Base-by-base conservation (phyloP, 2,329 filamentous ascomycete genomes). In the Colletotrichum liaoningense region DNA sequence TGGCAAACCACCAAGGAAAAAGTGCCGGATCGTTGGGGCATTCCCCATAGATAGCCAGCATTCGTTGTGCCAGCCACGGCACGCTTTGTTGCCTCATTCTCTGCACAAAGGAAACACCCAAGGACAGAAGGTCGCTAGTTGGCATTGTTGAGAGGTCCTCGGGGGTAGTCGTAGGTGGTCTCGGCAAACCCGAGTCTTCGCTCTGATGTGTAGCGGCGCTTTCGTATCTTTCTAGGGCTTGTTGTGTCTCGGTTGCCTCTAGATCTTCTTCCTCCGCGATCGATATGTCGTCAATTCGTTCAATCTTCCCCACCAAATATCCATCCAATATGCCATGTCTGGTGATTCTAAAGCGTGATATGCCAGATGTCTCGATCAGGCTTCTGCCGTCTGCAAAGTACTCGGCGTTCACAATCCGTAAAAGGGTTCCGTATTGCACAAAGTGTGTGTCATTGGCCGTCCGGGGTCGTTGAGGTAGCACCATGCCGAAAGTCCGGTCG, bases 1-100 rank as follows among this genome's bases (percentile, higher is more conserved):
- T 94, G 11, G 93, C 95, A 76, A 98, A 93, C 95, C 95, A 98
- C 88, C 95, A 98, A 0, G 95, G 94, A 76, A 98, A 97, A 1
- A 90, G 81, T 3, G 92, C 92, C 1, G 94, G 92, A 78, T 97
- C 94, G 19, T 89, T 86, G 0, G 95, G 95, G 24, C 92, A 93
- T 71, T 93, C 90, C 14, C 95, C 95, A 76, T 96, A 97, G 6
- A 93, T 91, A 38, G 90, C 84, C 35, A 95, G 84, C 42, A 95
- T 92, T 9, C 92, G 89, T 54, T 91, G 88, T 68, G 93, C 90
- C 33, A 97, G 85, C 95, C 94, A 97, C 0, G 89, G 88, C 0
- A 92, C 93, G 71, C 92, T 93, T 66, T 91, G 86, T 5, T 87
- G 86, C 67, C 90, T 89, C 89, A 95, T 95, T 60, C 88, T 89